Base-by-base conservation (phyloP, 495 filamentous ascomycete species). In the Tuber umbilicatum region DNA sequence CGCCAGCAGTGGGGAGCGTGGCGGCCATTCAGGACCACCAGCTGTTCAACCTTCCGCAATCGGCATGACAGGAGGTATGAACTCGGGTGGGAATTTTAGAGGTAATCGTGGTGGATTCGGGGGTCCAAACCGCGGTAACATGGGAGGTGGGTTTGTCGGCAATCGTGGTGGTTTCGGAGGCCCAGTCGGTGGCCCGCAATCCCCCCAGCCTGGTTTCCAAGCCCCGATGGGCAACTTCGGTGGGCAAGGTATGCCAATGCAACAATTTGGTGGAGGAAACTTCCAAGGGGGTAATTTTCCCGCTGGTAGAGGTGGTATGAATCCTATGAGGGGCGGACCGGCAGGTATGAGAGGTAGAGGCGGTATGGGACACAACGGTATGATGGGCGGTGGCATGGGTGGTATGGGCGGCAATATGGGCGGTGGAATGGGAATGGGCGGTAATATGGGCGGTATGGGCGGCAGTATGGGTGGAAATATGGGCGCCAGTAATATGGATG, bases 271-370 rank as follows among this genome's bases (percentile, higher is more conserved):
- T 27, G 84, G 86, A 37, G 83, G 83, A n/a, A 85, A 84, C 76
- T 91, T 90, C 80, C 88, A 88, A 76, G 85, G 85, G 41, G 79
- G 81, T 64, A 81, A 83, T 64, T 86, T 86, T 75, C 87, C 86
- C 16, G 85, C 85, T 27, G 84, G 84, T 68, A 85, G 85, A 81
- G 80, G 80, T 68, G 73, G 70, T 69, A 82, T 80, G 75, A 82
- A 81, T 39, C 78, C 73, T 39, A 82, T 82, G 81, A 77, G 81
- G 73, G 80, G 81, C 27, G 73, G 75, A 2, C 74, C 76, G 14
- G 78, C 74, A 67, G 78, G 74, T 40, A 94, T 94, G 91, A 88
- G 91, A 73, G 90, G 92, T 68, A 89, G 92, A 55, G 85, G 91
- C 47, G 91, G 89, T 68, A 89, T 88, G 70, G 84, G 78, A 27